Evolutionary conservation across 192 early-diverging fungal species (phyloP).

Genomic region (Pecoramyces ruminantium): DNA sequence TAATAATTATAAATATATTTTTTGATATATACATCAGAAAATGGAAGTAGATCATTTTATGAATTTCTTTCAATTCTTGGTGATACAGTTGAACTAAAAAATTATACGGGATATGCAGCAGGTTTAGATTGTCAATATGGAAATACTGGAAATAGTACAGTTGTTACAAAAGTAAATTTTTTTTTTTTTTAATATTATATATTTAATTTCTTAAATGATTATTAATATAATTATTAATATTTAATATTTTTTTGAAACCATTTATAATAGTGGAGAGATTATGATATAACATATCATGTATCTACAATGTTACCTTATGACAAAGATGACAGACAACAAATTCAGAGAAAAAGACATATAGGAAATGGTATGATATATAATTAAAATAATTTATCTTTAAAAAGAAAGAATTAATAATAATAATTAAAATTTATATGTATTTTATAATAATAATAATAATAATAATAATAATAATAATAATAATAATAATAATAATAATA

Average conservation of each 20-base stretch:
- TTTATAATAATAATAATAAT: too few species aligned
- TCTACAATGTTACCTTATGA: constrained; percentile 21
- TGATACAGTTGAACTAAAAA: constrained; percentile 7
- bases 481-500: too few species aligned
- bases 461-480: too few species aligned
- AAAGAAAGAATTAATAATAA: too few species aligned
- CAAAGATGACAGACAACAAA: constrained; percentile 20
- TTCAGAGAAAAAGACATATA: constrained; percentile 27
- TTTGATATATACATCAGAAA: too few species aligned
- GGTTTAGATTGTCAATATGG: constrained; percentile 18
- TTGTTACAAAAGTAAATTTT: neutral
- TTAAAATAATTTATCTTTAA: neutral
- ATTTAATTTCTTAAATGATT: too few species aligned
- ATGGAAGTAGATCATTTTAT: constrained; percentile 11
- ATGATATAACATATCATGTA: constrained; percentile 26
- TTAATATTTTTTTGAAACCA: too few species aligned
- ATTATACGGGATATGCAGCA: constrained; percentile 16
- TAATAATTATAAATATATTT: constrained; percentile 1
- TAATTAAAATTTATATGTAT: too few species aligned
- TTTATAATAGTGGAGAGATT: constrained; percentile 12
- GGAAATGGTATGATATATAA: constrained; percentile 17
- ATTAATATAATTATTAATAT: too few species aligned
- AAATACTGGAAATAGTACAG: constrained; percentile 13
- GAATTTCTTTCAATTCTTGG: constrained; percentile 16
- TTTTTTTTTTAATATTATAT: too few species aligned